Conservation (phyloP, 2,329 filamentous ascomycete species). For the Aureobasidium pullulans region DNA sequence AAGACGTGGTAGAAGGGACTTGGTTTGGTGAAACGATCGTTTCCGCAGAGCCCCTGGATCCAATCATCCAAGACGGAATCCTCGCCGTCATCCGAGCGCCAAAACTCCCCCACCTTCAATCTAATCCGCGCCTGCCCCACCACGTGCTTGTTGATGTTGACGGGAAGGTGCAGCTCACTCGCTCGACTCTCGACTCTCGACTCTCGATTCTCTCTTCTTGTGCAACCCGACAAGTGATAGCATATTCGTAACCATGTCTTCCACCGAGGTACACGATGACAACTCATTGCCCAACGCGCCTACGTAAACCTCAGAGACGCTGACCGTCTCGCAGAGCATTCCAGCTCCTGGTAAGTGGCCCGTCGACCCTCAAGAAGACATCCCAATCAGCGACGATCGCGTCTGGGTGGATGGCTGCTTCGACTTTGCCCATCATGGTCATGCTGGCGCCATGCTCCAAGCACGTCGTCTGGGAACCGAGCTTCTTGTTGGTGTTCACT, state of each 20-base stretch:
- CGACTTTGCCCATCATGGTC: conserved; percentile 97
- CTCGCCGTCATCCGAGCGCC: neutral
- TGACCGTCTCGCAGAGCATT: conserved; percentile 25
- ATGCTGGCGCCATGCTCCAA: conserved; percentile 94
- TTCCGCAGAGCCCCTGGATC: too few relatives aligned
- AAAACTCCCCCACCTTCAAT: neutral
- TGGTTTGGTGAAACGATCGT: neutral
- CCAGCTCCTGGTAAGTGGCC: conserved; percentile 54
- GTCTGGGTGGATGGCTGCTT: conserved; percentile 99
- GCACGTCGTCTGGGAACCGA: conserved; percentile 84
- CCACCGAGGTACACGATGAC: neutral
- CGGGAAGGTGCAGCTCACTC: neutral
- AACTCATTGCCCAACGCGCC: neutral
- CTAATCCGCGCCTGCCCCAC: conserved; percentile 7
- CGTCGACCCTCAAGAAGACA: conserved; percentile 56
- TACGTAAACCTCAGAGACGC: neutral
- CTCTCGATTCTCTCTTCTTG: neutral
- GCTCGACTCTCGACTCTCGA: too few relatives aligned
- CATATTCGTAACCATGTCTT: neutral
- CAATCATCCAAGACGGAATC: neutral
- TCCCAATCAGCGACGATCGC: conserved; percentile 56
- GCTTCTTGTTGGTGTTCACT: conserved; percentile 88
- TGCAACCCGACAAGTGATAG: neutral
- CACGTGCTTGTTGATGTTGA: neutral
- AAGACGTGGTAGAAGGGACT: neutral